Conservation (phyloP, 1,284 basidiomycete genomes). For the Ceraceosorus guamensis region DNA sequence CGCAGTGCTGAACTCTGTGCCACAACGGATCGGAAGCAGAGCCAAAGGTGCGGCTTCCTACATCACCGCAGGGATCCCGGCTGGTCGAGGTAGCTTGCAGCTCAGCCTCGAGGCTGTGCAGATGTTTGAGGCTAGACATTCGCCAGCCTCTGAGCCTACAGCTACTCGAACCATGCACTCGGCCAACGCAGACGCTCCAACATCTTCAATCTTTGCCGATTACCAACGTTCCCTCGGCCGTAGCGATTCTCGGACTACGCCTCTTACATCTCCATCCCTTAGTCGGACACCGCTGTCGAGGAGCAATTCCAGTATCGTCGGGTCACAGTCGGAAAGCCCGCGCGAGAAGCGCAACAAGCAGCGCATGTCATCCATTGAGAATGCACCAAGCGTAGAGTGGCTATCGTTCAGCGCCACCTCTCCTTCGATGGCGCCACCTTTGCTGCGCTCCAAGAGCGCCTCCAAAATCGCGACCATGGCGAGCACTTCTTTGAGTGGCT, state of each 20-base stretch:
- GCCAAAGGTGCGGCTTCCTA: slow-evolving; percentile 26
- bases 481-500: slow-evolving; percentile 16
- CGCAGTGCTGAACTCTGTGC: slow-evolving; percentile 14
- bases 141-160: not conserved
- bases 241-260: no score
- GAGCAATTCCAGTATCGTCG: no score
- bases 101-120: slow-evolving; percentile 25
- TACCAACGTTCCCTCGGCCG: no score
- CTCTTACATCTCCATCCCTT: no score
- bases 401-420: not conserved
- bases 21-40: slow-evolving; percentile 22
- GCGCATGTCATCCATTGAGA: no score
- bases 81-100: slow-evolving; percentile 15
- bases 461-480: slow-evolving; percentile 17
- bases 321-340: not conserved
- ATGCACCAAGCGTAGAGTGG: not conserved
- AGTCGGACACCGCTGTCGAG: not conserved
- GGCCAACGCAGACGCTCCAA: not conserved
- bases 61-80: slow-evolving; percentile 30
- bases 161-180: not conserved
- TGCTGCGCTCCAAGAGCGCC: slow-evolving; percentile 17
- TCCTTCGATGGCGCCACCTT: slow-evolving; percentile 4
- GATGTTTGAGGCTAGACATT: slow-evolving; percentile 22
- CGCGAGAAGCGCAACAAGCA: no score
- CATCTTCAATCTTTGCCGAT: not conserved